Conservation (phyloP, 495 filamentous ascomycete species). For the Neurospora sp. region DNA sequence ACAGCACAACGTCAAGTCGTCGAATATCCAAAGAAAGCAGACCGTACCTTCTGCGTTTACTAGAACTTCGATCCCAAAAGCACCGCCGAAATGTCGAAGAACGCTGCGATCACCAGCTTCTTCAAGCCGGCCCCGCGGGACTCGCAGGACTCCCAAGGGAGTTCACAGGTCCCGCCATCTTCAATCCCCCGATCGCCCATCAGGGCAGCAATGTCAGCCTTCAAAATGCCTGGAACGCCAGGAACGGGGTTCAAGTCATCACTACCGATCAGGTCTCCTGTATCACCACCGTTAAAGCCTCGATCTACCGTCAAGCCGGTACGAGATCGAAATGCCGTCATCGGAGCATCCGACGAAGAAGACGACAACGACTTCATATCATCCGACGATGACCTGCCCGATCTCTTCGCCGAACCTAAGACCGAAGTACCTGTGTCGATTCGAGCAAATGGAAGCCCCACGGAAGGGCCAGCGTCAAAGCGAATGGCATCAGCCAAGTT, state of each 20-base stretch:
- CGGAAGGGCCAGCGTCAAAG: not conserved
- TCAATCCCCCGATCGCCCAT: not conserved
- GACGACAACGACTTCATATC: constrained; percentile 6
- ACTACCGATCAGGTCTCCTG: constrained; percentile 1
- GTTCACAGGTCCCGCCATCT: not conserved
- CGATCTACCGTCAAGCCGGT: constrained; percentile 8
- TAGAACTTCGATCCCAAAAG: not conserved
- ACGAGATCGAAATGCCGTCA: constrained; percentile 34
- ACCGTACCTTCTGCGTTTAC: too few species aligned
- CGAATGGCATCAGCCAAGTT: constrained; percentile 8
- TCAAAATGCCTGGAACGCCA: not conserved
- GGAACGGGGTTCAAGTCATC: constrained; percentile 6
- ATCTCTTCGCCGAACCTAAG: constrained; percentile 10
- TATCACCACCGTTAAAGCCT: constrained; percentile 21
- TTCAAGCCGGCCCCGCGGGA: constrained; percentile 14
- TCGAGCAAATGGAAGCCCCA: not conserved
- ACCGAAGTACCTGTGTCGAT: not conserved
- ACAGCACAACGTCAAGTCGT: not conserved
- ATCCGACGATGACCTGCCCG: constrained; percentile 15
- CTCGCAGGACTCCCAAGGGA: not conserved
- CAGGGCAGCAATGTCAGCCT: not conserved
- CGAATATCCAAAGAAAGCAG: not conserved
- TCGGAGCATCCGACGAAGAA: constrained; percentile 62
- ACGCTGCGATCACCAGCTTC: constrained; percentile 25
- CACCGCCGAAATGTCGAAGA: constrained; percentile 3